Percentiles rank a stretch among this genome's conserved stretches.
Evolutionary conservation across 2,329 filamentous ascomycete species (phyloP).

Genomic region (Ascochyta lentis): DNA sequence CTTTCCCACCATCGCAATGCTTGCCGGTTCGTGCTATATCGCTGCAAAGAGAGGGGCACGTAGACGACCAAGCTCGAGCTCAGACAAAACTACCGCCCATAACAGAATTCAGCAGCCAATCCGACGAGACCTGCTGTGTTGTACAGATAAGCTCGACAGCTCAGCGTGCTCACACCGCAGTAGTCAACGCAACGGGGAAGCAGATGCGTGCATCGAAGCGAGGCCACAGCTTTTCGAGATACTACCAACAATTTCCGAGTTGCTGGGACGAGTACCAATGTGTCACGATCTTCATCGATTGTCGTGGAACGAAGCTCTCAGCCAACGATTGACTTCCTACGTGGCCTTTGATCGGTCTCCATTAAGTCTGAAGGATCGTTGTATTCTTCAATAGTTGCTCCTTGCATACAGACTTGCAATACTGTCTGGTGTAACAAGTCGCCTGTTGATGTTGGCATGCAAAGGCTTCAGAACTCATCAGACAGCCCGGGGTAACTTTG

Average conservation of each 20-base stretch:
- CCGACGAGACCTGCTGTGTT: constrained; percentile 9
- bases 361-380: constrained; percentile 3
- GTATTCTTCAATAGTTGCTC: constrained; percentile 3
- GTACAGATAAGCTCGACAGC: constrained; percentile 20
- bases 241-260: constrained; percentile 5
- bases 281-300: constrained; percentile 22
- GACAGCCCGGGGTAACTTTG: background rate
- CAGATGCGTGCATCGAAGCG: constrained; percentile 22
- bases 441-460: background rate
- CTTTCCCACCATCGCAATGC: background rate
- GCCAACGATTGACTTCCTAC: constrained; percentile 7
- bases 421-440: background rate
- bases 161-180: constrained; percentile 26
- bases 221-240: constrained; percentile 21
- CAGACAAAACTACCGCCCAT: background rate
- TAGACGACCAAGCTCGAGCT: constrained; percentile 1
- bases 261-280: constrained; percentile 12
- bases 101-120: constrained; percentile 10
- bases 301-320: constrained; percentile 15
- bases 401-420: background rate
- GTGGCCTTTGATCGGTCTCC: constrained; percentile 4
- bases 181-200: constrained; percentile 29
- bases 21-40: background rate
- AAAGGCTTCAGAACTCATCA: background rate
- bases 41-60: background rate